Evolutionary conservation across 495 filamentous ascomycete genomes (phyloP), one percentile per base, ranked within the genome.

Genomic region (Hypoxylon fuscum): DNA sequence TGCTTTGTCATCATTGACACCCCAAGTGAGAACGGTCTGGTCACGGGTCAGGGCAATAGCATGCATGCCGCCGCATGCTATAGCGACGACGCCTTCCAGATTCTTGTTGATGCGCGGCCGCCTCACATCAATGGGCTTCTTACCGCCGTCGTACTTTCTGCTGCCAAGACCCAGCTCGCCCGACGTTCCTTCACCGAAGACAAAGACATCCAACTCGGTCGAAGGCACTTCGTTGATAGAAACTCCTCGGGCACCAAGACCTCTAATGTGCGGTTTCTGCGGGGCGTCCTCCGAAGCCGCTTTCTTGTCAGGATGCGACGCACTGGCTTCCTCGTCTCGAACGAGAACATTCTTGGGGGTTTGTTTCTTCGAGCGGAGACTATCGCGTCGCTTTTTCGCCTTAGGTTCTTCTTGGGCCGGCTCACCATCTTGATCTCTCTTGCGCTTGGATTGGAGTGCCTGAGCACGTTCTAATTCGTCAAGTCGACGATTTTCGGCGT

Each of bases 11-110:
- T 89, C 85, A 60, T 90, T 91, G 53, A 89, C 86, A 55, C 88
- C 88, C 88, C 88, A 91, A 1, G 87, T 88, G 29, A 87, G 74
- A 44, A 91, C 83, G 61, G 79, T 78, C 68, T 87, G 88, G 59
- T 90, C 84, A 6, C 79, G 70, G 10, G 88, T 90, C 2, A 91
- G 77, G 7, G 85, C 87, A 49, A 84, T 75, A 38, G 76, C 77
- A 58, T 91, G 88, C 85, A 90, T 88, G 23, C 86, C 88, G 20
- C 88, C 89, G 40, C 82, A 77, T 34, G 86, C 83, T 7, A 91
- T 64, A 29, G 83, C 77, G 18, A 90, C 86, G 22, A 90, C 79
- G 14, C 88, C 79, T 31, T 69, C 63, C 22, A 82, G 74, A 51
- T 78, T 77, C 52, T 74, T 64, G 62, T 85, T 85, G 52, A 84